Percentiles rank a stretch among this genome's conserved stretches.
Conservation (phyloP, 2,329 filamentous ascomycete species). For the Ceratocystiopsis sp. region DNA sequence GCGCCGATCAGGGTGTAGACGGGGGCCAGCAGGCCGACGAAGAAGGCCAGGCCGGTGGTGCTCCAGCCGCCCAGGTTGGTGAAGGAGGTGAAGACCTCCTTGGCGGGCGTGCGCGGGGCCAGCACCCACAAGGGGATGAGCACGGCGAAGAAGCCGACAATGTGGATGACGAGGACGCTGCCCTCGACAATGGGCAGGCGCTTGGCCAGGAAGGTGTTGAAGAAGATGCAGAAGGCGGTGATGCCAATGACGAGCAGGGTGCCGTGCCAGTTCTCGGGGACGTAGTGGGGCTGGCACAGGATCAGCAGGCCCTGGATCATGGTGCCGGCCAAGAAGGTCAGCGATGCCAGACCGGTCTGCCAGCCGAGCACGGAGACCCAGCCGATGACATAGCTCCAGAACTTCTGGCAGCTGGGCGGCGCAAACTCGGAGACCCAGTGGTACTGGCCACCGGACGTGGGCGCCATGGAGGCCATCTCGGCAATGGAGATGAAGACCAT, state of each 20-base stretch:
- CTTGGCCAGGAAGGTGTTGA: slow-evolving; percentile 31
- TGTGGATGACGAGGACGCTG: slow-evolving; percentile 31
- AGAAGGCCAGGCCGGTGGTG: slow-evolving; percentile 25
- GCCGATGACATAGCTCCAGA: slow-evolving; percentile 36
- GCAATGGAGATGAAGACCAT: slow-evolving; percentile 23
- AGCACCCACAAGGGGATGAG: slow-evolving; percentile 14
- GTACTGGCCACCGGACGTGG: slow-evolving; percentile 40
- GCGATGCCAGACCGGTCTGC: slow-evolving; percentile 22
- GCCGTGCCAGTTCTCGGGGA: slow-evolving; percentile 26
- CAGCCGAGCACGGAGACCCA: slow-evolving; percentile 34
- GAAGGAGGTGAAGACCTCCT: slow-evolving; percentile 26
- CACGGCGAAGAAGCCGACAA: slow-evolving; percentile 23
- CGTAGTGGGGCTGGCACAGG: slow-evolving; percentile 23
- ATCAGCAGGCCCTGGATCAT: slow-evolving; percentile 29
- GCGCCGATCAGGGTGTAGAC: slow-evolving; percentile 20
- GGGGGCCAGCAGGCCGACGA: slow-evolving; percentile 26
- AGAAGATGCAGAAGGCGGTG: slow-evolving; percentile 25
- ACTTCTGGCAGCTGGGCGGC: slow-evolving; percentile 28
- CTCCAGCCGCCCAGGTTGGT: slow-evolving; percentile 31
- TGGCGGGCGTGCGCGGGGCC: slow-evolving; percentile 9
- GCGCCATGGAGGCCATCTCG: slow-evolving; percentile 28
- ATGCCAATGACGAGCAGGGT: slow-evolving; percentile 32
- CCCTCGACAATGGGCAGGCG: slow-evolving; percentile 33
- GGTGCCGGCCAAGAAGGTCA: slow-evolving; percentile 25
- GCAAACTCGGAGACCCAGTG: slow-evolving; percentile 41